Conservation (phyloP, 2,329 filamentous ascomycete genomes). For the Cercospora citrullina region DNA sequence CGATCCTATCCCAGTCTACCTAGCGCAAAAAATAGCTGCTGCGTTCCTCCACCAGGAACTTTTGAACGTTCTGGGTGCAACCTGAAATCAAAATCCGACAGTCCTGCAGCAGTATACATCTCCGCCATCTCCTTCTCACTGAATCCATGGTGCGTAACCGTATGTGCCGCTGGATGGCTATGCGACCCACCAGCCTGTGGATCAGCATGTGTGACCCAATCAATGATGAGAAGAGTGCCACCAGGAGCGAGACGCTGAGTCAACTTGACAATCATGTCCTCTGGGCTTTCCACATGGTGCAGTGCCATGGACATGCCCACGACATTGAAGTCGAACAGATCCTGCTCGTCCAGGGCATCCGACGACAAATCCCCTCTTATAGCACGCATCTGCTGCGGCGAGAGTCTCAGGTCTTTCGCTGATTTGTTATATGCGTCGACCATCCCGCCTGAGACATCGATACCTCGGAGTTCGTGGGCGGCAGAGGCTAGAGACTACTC, state of each 20-base stretch:
- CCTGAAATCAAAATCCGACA: background rate
- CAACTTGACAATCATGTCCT: background rate
- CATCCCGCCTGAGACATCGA: background rate
- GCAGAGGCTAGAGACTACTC: background rate
- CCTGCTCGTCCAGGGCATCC: background rate
- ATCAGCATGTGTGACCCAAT: background rate
- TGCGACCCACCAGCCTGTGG: background rate
- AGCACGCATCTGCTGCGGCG: background rate
- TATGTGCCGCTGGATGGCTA: background rate
- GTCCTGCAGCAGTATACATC: background rate
- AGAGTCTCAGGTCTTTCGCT: background rate
- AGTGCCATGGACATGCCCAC: background rate
- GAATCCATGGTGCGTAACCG: background rate
- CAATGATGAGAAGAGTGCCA: background rate
- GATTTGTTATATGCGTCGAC: background rate
- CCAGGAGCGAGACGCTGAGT: background rate
- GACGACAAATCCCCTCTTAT: background rate
- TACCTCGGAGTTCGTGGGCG: background rate
- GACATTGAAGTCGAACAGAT: background rate
- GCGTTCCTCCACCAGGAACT: background rate
- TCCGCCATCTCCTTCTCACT: background rate
- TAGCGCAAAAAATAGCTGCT: background rate
- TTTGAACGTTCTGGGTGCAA: background rate
- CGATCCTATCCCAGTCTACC: background rate
- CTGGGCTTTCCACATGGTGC: background rate